phyloP scores from a whole-genome alignment of 164 flowering plant species.

The Aristolochia californica region DNA sequence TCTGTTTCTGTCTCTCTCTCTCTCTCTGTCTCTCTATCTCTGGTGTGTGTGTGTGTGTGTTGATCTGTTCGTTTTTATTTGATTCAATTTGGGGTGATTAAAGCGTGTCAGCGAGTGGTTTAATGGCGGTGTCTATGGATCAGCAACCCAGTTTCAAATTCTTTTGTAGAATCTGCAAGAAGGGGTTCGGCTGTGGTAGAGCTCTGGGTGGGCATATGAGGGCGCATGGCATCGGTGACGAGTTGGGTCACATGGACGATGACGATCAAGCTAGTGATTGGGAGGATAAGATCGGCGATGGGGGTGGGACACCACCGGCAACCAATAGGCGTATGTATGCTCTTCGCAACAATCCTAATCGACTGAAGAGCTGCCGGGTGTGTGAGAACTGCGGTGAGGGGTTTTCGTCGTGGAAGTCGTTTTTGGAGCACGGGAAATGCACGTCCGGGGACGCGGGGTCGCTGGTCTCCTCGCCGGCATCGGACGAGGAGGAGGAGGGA shows the following conservation, averaged over 20 bases:
- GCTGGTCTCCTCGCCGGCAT: conserved; percentile 38
- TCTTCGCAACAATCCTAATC: conserved; percentile 66
- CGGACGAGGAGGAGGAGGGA: conserved; percentile 30
- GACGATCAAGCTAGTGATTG: conserved; percentile 39
- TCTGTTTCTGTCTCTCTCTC: neutral
- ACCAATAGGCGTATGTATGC: conserved; percentile 59
- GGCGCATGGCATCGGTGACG: conserved; percentile 90
- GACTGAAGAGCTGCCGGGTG: conserved; percentile 48
- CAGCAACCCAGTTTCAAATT: conserved; percentile 52
- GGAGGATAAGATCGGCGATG: too few species aligned
- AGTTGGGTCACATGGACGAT: conserved; percentile 38
- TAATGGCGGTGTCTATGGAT: conserved; percentile 27
- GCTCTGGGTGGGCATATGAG: conserved; percentile 98
- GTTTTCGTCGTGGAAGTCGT: conserved; percentile 82
- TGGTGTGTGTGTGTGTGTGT: too few species aligned
- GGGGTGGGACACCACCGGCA: conserved; percentile 20
- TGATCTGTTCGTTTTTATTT: too few species aligned
- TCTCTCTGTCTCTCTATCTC: neutral
- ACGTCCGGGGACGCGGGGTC: conserved; percentile 36
- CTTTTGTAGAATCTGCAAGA: conserved; percentile 79
- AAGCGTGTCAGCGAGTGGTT: too few species aligned
- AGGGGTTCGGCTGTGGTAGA: conserved; percentile 86
- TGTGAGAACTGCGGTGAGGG: conserved; percentile 89
- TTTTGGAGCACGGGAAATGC: conserved; percentile 84
- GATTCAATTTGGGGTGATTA: too few species aligned